Evolutionary conservation across 257 asterid species (phyloP).

Genomic region (Nicotiana tomentosiformis): DNA sequence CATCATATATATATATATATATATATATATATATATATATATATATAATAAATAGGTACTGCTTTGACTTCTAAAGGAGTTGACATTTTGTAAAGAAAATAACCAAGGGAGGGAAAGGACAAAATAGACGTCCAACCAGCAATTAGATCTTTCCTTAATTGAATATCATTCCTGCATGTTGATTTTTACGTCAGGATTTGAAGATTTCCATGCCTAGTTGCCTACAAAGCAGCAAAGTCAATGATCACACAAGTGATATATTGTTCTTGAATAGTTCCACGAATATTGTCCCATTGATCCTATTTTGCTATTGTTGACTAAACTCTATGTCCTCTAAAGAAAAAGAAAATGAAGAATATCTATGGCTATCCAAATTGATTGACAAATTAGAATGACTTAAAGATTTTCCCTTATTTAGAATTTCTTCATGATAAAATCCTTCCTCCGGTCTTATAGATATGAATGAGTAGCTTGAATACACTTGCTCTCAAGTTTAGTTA

Average conservation of each 20-base stretch:
- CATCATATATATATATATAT: background rate
- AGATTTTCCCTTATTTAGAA: background rate
- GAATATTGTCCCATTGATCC: background rate
- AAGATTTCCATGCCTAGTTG: background rate
- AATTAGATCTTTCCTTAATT: background rate
- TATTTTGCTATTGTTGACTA: background rate
- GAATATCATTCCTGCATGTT: background rate
- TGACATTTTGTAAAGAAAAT: background rate
- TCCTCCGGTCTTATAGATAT: no score
- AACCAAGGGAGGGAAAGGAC: background rate
- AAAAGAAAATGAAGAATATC: background rate
- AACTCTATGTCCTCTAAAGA: background rate
- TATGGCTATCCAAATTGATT: background rate
- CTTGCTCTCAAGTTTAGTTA: no score
- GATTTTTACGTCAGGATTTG: background rate
- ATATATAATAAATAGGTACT: background rate
- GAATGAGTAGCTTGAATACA: no score
- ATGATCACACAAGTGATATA: background rate
- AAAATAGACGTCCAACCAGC: background rate
- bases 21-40: no score
- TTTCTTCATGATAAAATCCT: no score
- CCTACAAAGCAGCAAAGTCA: background rate
- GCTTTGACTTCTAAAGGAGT: background rate
- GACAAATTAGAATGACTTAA: background rate
- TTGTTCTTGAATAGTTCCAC: background rate